Evolutionary conservation across 1,284 basidiomycete species (phyloP), one percentile per base, ranked within the genome.

Genomic region (Rhodotorula glutinis): DNA sequence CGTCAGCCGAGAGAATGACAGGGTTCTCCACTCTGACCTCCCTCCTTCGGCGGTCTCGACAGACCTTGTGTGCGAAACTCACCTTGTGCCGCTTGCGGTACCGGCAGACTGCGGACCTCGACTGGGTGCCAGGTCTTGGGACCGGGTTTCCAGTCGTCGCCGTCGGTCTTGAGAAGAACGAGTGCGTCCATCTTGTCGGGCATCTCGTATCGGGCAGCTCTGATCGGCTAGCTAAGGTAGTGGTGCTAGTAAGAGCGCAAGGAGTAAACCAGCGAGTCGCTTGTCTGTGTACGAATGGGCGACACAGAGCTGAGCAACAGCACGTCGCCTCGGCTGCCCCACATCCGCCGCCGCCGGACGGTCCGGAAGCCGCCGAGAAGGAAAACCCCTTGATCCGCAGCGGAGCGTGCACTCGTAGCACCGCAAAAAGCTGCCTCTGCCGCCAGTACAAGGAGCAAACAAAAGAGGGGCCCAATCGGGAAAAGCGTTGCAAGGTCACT

Each of bases 71-170:
- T n/a, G n/a, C n/a, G n/a, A n/a, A n/a, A n/a, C 44, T 40, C 17
- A 67, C 66, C 57, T 30, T 53, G 30, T 5, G 41, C 13, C 0
- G 62, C 58, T 16, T 54, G 52, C 1, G 65, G 69, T 7, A 70
- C 60, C 16, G 70, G 52, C 10, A 71, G n/a, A 0, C 63, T 38
- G 27, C 57, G 51, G 30, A 71, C 40, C 30, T 60, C 53, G 49
- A 61, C 46, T 3, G 70, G 70, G 49, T 72, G 70, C 60, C 67
- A 72, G 29, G 51, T 25, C 17, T 53, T 19, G 1, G 61, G 63
- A 1, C 67, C 67, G 21, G 67, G 67, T 47, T 66, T 69, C 30
- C 56, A 65, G 11, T 62, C 59, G 40, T 43, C 38, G 21, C 59
- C 67, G 23, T 52, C 21, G 17, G 64, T 66, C n/a, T 56, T 25